phyloP scores from a whole-genome alignment of 2,329 filamentous ascomycete genomes.

The Fusarium acutatum region DNA sequence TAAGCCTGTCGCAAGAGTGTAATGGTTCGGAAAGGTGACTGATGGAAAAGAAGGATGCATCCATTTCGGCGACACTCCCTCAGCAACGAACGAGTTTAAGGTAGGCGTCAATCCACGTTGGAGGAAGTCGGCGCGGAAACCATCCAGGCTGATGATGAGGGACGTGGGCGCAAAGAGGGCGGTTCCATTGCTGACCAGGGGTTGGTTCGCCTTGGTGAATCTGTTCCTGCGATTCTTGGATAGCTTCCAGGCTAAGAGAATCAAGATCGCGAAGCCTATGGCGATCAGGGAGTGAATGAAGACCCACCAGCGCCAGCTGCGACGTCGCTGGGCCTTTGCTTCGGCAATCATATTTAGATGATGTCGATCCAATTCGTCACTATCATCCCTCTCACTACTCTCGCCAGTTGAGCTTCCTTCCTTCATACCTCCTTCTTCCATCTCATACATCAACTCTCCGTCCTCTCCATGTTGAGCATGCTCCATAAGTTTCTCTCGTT shows the following conservation, averaged over 20 bases:
- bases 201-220: slow-evolving; percentile 36
- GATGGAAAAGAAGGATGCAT: slow-evolving; percentile 96
- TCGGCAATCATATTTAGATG: slow-evolving; percentile 59
- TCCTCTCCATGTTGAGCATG: slow-evolving; percentile 71
- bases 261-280: slow-evolving; percentile 64
- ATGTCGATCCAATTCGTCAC: slow-evolving; percentile 66
- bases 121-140: slow-evolving; percentile 94
- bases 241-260: slow-evolving; percentile 67
- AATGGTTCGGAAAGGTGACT: slow-evolving; percentile 97
- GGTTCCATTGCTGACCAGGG: slow-evolving; percentile 78
- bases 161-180: slow-evolving; percentile 91
- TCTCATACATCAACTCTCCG: slow-evolving; percentile 84
- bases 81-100: slow-evolving; percentile 78
- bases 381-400: slow-evolving; percentile 68
- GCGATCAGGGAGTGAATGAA: slow-evolving; percentile 62
- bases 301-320: slow-evolving; percentile 63
- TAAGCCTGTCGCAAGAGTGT: slow-evolving; percentile 88
- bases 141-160: slow-evolving; percentile 91
- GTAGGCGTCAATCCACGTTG: slow-evolving; percentile 84
- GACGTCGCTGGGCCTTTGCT: slow-evolving; percentile 58
- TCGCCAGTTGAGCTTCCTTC: slow-evolving; percentile 71
- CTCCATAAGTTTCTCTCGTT: slow-evolving; percentile 61
- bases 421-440: slow-evolving; percentile 81
- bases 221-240: slow-evolving; percentile 56
- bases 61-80: slow-evolving; percentile 88